Conservation (phyloP, 2,329 filamentous ascomycete species). For the Diplodia mutila region DNA sequence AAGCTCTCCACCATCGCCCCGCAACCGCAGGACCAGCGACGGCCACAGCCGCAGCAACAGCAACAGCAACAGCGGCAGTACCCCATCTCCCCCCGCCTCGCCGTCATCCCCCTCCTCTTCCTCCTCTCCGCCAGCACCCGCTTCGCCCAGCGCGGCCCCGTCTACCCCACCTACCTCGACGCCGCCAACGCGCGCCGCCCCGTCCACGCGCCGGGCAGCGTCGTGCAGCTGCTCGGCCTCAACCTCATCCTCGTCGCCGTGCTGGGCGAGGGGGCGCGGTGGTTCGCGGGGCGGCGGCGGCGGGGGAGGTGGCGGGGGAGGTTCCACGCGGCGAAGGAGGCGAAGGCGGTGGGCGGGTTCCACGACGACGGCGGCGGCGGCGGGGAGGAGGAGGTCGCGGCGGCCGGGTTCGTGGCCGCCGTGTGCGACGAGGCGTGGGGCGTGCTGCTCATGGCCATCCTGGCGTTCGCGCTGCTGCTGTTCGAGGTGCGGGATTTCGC, state of each 20-base stretch:
- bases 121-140: not conserved
- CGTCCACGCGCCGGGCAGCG: no score
- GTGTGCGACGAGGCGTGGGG: not conserved
- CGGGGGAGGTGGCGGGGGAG: no score
- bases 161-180: not conserved
- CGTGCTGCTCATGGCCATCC: conserved; percentile 13
- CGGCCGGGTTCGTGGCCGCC: not conserved
- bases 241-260: not conserved
- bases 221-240: not conserved
- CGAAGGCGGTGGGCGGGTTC: not conserved
- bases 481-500: conserved; percentile 8
- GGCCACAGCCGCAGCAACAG: no score
- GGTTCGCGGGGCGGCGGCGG: not conserved
- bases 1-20: no score
- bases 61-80: no score
- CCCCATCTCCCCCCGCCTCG: not conserved
- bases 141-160: not conserved
- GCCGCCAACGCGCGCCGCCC: no score
- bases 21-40: no score
- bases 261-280: not conserved
- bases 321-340: no score
- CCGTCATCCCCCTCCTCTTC: not conserved
- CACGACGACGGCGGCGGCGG: not conserved
- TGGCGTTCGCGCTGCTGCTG: conserved; percentile 28
- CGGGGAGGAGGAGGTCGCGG: not conserved